These are phyloP conservation scores for Vitis amurensis DNA, from an alignment of 164 flowering plant species.

Conservation along the genomic window DNA sequence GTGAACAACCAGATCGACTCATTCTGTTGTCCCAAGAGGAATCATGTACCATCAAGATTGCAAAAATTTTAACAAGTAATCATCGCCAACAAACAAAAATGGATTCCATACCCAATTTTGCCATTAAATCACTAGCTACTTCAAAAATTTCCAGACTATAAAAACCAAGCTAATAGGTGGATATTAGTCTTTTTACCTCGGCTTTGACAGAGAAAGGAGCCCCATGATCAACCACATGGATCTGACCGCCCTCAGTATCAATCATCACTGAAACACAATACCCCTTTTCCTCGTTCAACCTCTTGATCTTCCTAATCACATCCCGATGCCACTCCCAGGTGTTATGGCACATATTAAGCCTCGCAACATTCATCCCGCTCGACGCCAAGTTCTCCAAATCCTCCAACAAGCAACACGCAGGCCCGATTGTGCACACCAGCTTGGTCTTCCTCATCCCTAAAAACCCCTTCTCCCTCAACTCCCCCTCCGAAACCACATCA, in stretches of 20 bases:
- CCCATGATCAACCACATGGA: conserved; percentile 74
- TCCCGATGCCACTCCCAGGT: conserved; percentile 73
- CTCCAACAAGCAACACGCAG: conserved; percentile 60
- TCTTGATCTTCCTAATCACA: conserved; percentile 69
- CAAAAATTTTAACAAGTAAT: neutral
- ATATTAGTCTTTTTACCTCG: conserved; percentile 33
- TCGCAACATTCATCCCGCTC: conserved; percentile 84
- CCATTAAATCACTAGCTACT: too few relatives aligned
- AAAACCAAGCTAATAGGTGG: neutral
- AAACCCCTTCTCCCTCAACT: conserved; percentile 71
- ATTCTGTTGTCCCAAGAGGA: conserved; percentile 38
- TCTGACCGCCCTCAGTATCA: conserved; percentile 81
- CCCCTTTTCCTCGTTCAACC: conserved; percentile 72
- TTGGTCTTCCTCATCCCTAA: conserved; percentile 87
- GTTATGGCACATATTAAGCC: conserved; percentile 84
- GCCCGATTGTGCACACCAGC: conserved; percentile 84
- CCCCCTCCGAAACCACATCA: conserved; percentile 63
- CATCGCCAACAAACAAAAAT: neutral
- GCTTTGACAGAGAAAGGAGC: conserved; percentile 59
- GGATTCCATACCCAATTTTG: neutral
- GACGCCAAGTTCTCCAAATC: conserved; percentile 60
- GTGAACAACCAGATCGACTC: conserved; percentile 81
- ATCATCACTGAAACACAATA: conserved; percentile 79
- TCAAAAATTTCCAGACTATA: too few relatives aligned
- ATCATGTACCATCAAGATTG: neutral